Evolutionary conservation across 768 basidiomycete species (phyloP), one percentile per base, ranked within the genome.

Genomic region (Xerocomellus amylosporus): DNA sequence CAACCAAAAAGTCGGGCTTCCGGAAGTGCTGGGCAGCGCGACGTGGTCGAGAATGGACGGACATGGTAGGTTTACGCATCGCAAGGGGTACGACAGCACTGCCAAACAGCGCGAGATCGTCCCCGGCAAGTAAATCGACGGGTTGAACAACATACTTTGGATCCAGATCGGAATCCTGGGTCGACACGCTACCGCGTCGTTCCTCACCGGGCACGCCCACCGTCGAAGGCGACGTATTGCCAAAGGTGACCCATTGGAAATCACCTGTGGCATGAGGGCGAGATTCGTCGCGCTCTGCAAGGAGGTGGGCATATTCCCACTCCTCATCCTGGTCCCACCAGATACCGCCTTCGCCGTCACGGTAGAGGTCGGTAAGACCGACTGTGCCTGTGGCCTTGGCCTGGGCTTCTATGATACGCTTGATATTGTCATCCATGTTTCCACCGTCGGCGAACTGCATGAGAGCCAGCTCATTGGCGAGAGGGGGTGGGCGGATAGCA

Each of bases 321-420:
- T 84, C 80, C 66, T 90, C 88, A 12, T 86, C 85, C 50, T 78
- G 80, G 60, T 90, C 88, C 75, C 80, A 78, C 86, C 87, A 90
- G 14, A 88, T 49, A 0, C 81, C 79, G 22, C 86, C 86, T 24
- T 77, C 74, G 0, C 71, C 83, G 51, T 89, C 86, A 17, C 83
- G 76, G 68, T 80, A 80, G 4, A 85, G 79, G 46, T 79, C 83
- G 1, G 74, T 76, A 13, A 81, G 80, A 39, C 60, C 58, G 22
- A 34, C 17, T 4, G 66, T 65, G 0, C 72, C 74, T 1, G 71
- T 70, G 1, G 75, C 74, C 62, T 75, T 79, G 17, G 84, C 85
- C 46, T 83, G 82, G 5, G 74, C 70, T 44, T 79, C 75, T 77
- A 85, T 80, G 33, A 80, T 66, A 12, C 80, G 79, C 54, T 77